Base-by-base conservation (phyloP, 108 stramenopile genomes). In the Cyclotella atomus region DNA sequence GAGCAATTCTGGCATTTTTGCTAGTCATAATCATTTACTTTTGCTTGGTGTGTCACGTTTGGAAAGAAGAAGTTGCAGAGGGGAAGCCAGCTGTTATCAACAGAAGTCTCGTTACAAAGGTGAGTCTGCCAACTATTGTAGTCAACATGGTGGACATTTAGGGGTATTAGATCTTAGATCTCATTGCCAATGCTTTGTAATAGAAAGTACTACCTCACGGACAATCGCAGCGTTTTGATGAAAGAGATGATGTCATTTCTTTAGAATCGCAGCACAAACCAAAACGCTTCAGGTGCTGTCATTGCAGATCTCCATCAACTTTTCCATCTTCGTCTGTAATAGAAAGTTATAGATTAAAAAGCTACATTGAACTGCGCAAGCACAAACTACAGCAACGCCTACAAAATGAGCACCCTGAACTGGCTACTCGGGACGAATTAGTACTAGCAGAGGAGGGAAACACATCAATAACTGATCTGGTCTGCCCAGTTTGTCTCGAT, bases 401-500 rank as follows among this genome's bases (percentile, higher is more conserved):
- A 3, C 29, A 53, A 27, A 24, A 53, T 34, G n/a, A 67, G 3
- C 3, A 49, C 24, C 14, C 28, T 30, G 12, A 30, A 30, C 10
- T 14, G 43, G 49, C 5, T 46, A 14, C 15, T n/a, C 1, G 2
- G 6, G 47, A 65, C 2, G 46, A 55, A 4, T 53, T 41, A 16
- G 20, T 55, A 12, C 12, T n/a, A 35, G 17, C 16, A n/a, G 68
- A 36, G 1, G 68, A 68, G 54, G 68, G 56, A 54, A 54, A 54
- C 2, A 27, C 41, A 27, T 9, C 29, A 16, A 65, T 28, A 7
- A 41, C 21, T 56, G 36, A 43, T 10, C 25, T 24, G 2, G 6
- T 54, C 53, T 89, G 88, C 67, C 67, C 80, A 50, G 83, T 89
- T 62, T 89, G 88, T 55, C 43, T 89, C 41, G 84, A 83, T 45